Evolutionary conservation across 352 stramenopile species (phyloP).

Genomic region (Phytophthora boehmeriae): DNA sequence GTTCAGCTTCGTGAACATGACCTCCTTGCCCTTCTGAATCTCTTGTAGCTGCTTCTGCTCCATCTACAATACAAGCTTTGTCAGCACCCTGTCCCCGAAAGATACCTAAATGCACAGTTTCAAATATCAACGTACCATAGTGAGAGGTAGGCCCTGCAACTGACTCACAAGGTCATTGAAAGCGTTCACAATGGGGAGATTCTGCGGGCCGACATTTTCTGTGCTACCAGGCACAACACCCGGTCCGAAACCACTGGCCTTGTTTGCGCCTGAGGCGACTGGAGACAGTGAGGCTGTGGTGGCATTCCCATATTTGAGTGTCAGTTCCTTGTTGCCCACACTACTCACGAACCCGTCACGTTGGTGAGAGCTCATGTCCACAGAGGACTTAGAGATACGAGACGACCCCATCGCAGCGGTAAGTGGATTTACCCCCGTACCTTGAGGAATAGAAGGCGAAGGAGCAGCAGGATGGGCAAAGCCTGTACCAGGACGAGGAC

Average conservation of each 20-base stretch:
- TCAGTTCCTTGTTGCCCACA: slow-evolving; percentile 87
- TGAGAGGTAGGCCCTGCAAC: slow-evolving; percentile 73
- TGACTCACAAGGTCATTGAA: slow-evolving; percentile 85
- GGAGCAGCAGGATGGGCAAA: slow-evolving; percentile 38
- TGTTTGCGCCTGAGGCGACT: slow-evolving; percentile 29
- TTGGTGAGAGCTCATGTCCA: slow-evolving; percentile 84
- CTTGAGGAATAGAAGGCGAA: slow-evolving; percentile 56
- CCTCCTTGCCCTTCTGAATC: slow-evolving; percentile 85
- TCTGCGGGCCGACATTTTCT: slow-evolving; percentile 74
- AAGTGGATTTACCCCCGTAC: slow-evolving; percentile 75
- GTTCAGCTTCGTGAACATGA: slow-evolving; percentile 91
- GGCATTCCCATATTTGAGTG: slow-evolving; percentile 86
- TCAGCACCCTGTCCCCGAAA: slow-evolving; percentile 2
- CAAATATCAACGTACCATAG: slow-evolving; percentile 64
- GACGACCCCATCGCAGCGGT: slow-evolving; percentile 66
- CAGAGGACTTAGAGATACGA: slow-evolving; percentile 78
- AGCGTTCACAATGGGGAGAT: slow-evolving; percentile 77
- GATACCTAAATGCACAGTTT: background rate
- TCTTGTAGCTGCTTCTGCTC: slow-evolving; percentile 89
- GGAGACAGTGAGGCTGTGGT: slow-evolving; percentile 71
- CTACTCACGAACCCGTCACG: slow-evolving; percentile 87
- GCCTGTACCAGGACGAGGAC: slow-evolving; percentile 36
- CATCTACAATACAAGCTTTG: slow-evolving; percentile 47
- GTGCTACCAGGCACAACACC: slow-evolving; percentile 67
- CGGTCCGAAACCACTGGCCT: slow-evolving; percentile 45